Evolutionary conservation across 768 basidiomycete species (phyloP).

Genomic region (Auriculariales sp.): DNA sequence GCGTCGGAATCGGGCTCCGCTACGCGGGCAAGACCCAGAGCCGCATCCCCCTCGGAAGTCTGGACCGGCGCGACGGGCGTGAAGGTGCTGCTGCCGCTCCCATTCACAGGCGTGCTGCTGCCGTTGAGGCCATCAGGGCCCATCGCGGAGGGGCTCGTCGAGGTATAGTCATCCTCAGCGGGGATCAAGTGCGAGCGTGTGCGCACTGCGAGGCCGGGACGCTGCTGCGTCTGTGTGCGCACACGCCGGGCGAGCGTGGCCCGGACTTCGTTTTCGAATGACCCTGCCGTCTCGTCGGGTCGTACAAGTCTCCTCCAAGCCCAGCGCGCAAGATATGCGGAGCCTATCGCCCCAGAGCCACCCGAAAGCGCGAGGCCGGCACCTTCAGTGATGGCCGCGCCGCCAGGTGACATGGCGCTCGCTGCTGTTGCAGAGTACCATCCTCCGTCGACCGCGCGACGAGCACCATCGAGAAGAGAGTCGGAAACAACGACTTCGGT

Average conservation of each 20-base stretch:
- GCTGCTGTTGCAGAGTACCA: neutral
- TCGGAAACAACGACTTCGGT: constrained; percentile 61
- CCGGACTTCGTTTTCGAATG: constrained; percentile 64
- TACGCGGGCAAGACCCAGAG: constrained; percentile 66
- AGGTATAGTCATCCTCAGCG: neutral
- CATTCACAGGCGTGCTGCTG: no score
- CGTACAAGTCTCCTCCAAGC: constrained; percentile 48
- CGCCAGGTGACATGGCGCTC: neutral
- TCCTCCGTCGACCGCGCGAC: neutral
- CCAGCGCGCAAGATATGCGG: constrained; percentile 74
- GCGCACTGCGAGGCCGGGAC: neutral
- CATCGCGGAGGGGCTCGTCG: constrained; percentile 10
- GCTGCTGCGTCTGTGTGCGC: neutral
- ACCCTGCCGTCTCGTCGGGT: constrained; percentile 7
- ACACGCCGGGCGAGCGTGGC: neutral
- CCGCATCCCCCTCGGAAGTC: constrained; percentile 57
- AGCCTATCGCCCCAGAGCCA: constrained; percentile 54
- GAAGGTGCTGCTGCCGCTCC: constrained; percentile 33
- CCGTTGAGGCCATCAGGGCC: constrained; percentile 9
- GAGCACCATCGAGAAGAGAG: constrained; percentile 44
- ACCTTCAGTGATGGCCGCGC: neutral
- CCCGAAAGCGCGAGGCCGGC: neutral
- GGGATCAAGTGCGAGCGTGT: neutral
- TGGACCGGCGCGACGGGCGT: constrained; percentile 59
- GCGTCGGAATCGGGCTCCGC: constrained; percentile 76